phyloP scores from a whole-genome alignment of 768 basidiomycete genomes.

The Amanita polypyramis region DNA sequence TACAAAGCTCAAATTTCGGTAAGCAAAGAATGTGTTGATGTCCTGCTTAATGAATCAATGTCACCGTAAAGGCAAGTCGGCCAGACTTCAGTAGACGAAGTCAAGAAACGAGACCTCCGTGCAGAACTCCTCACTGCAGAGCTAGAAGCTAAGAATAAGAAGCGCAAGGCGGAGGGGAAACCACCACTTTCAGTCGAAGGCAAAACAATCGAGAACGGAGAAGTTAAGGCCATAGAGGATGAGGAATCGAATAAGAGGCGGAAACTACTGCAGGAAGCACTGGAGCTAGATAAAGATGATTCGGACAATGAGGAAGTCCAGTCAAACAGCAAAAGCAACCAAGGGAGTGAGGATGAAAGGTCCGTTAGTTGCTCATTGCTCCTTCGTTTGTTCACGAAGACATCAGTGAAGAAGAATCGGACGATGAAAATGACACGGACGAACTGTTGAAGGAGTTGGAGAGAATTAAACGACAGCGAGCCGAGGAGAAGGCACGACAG shows the following conservation, averaged over 20 bases:
- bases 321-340: constrained; percentile 17
- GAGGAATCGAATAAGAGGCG: constrained; percentile 74
- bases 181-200: constrained; percentile 36
- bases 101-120: constrained; percentile 69
- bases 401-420: constrained; percentile 41
- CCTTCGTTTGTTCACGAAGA: background rate
- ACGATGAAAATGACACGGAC: constrained; percentile 87
- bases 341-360: constrained; percentile 40
- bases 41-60: background rate
- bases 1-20: constrained; percentile 98
- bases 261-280: constrained; percentile 77
- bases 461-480: constrained; percentile 94
- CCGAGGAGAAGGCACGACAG: constrained; percentile 80
- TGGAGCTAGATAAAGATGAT: constrained; percentile 87
- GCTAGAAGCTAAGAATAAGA: constrained; percentile 79
- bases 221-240: constrained; percentile 14
- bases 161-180: constrained; percentile 82
- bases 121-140: constrained; percentile 81
- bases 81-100: constrained; percentile 73
- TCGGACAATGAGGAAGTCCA: constrained; percentile 55
- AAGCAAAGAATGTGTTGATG: constrained; percentile 12
- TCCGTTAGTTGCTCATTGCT: constrained; percentile 12
- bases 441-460: constrained; percentile 94
- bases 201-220: constrained; percentile 13
- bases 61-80: constrained; percentile 60